These are phyloP conservation scores for Plasmodium knowlesi DNA, from an alignment of 169 alveolate genomes.

Conservation along the genomic window DNA sequence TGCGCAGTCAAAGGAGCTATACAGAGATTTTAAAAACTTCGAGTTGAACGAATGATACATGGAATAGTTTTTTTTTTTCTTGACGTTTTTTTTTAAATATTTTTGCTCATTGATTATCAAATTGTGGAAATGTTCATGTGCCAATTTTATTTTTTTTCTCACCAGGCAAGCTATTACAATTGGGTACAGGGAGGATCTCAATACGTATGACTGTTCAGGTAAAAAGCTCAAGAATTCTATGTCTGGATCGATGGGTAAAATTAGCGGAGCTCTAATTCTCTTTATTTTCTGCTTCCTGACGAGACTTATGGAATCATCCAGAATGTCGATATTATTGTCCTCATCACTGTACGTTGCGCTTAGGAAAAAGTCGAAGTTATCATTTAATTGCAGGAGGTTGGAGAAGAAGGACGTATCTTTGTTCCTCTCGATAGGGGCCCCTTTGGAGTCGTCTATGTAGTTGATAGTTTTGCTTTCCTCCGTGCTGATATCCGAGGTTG, in stretches of 20 bases:
- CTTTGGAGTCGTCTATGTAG: conserved; percentile 64
- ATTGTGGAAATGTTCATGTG: conserved; percentile 30
- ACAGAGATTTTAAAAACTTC: conserved; percentile 18
- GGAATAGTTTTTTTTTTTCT: conserved; percentile 26
- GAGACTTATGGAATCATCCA: conserved; percentile 71
- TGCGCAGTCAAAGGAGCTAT: conserved; percentile 43
- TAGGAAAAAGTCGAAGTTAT: conserved; percentile 49
- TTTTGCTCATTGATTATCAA: conserved; percentile 56
- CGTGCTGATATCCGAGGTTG: background rate
- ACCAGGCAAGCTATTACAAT: conserved; percentile 70
- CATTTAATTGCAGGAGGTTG: conserved; percentile 55
- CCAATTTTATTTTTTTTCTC: conserved; percentile 52
- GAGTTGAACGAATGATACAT: conserved; percentile 21
- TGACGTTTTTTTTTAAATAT: conserved; percentile 31
- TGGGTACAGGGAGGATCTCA: conserved; percentile 68
- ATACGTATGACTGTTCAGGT: conserved; percentile 73
- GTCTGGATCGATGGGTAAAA: conserved; percentile 62
- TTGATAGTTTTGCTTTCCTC: conserved; percentile 10
- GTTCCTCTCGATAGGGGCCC: conserved; percentile 20
- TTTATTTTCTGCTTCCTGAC: conserved; percentile 63
- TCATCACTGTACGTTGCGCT: conserved; percentile 52
- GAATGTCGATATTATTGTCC: conserved; percentile 44
- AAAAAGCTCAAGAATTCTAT: conserved; percentile 43
- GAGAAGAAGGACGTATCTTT: conserved; percentile 62
- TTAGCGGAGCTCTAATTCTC: conserved; percentile 36